phyloP scores from a whole-genome alignment of 345 rosid species.

The Acer campestre region DNA sequence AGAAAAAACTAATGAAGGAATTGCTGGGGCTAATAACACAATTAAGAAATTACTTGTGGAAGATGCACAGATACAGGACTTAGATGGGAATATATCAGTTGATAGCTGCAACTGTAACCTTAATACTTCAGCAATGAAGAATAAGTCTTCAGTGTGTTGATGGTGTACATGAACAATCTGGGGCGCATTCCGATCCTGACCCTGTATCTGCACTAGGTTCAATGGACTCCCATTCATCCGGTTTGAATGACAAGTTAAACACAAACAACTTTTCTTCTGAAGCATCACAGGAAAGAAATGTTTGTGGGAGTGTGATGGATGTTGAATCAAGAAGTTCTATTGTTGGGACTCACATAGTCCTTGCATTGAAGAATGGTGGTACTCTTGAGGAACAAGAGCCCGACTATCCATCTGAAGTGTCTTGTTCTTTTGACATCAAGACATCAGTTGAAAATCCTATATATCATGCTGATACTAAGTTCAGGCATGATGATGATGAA shows the following conservation, averaged over 20 bases:
- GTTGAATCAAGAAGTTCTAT: slow-evolving; percentile 23
- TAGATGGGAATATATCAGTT: slow-evolving; percentile 14
- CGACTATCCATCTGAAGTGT: slow-evolving; percentile 14
- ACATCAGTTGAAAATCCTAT: slow-evolving; percentile 25
- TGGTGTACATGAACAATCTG: slow-evolving; percentile 31
- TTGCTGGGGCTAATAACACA: slow-evolving; percentile 15
- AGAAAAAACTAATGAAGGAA: slow-evolving; percentile 30
- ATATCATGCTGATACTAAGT: slow-evolving; percentile 13
- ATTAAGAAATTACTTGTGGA: slow-evolving; percentile 3
- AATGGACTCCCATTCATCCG: slow-evolving; percentile 12
- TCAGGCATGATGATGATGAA: neutral
- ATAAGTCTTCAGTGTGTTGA: slow-evolving; percentile 26
- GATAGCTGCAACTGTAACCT: slow-evolving; percentile 17
- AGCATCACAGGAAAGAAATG: slow-evolving; percentile 24
- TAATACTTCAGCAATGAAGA: slow-evolving; percentile 20
- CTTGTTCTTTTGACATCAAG: slow-evolving; percentile 14
- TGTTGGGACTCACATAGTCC: slow-evolving; percentile 1
- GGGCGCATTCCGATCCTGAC: slow-evolving; percentile 26
- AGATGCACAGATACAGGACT: slow-evolving; percentile 17
- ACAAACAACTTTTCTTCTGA: slow-evolving; percentile 28
- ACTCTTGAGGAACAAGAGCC: slow-evolving; percentile 17
- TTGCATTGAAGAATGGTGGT: slow-evolving; percentile 23
- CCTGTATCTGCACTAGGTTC: slow-evolving; percentile 29
- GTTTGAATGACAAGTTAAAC: too few species aligned
- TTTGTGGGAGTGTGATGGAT: slow-evolving; percentile 19